A percentile compares a stretch with the other conserved stretches of the same genome.
phyloP scores from a whole-genome alignment of 352 stramenopile species.

The Pythium sukuiense region DNA sequence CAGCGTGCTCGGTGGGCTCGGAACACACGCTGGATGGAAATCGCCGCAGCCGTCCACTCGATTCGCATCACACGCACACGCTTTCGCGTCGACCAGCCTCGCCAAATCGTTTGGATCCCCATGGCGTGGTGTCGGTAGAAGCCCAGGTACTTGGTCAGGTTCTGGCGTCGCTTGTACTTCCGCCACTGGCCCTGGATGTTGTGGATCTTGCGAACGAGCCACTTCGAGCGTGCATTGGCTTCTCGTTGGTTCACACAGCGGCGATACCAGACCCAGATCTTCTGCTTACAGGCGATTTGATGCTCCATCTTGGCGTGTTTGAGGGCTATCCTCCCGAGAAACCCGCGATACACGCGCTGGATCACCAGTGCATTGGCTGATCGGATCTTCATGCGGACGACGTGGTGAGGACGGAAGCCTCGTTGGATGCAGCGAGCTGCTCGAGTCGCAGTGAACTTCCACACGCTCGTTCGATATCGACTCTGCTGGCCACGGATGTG shows the following conservation, averaged over 20 bases:
- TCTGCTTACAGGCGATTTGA: constrained; percentile 16
- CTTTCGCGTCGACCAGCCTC: constrained; percentile 37
- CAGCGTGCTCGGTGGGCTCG: constrained; percentile 36
- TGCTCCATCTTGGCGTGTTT: constrained; percentile 27
- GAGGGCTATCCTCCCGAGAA: constrained; percentile 27
- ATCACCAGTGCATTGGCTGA: constrained; percentile 38
- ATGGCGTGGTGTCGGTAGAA: constrained; percentile 37
- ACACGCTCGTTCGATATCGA: constrained; percentile 33
- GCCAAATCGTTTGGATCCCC: constrained; percentile 51
- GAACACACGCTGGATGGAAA: constrained; percentile 46
- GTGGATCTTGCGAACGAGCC: constrained; percentile 52
- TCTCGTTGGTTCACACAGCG: constrained; percentile 39
- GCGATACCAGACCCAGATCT: constrained; percentile 60
- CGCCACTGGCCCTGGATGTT: constrained; percentile 65
- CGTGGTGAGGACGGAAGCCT: constrained; percentile 36
- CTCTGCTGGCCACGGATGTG: constrained; percentile 41
- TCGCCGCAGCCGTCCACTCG: constrained; percentile 33
- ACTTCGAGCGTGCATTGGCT: constrained; percentile 34
- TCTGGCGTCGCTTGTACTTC: constrained; percentile 34
- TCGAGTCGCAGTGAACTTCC: constrained; percentile 26
- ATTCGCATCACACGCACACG: constrained; percentile 31
- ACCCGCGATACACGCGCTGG: constrained; percentile 54
- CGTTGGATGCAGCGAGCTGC: constrained; percentile 50
- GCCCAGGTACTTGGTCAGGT: constrained; percentile 38
- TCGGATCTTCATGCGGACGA: constrained; percentile 28